Percentiles rank a stretch among this genome's conserved stretches.
These are phyloP conservation scores for Cladophialophora chaetospira DNA, from an alignment of 2,329 filamentous ascomycete species.

Conservation along the genomic window DNA sequence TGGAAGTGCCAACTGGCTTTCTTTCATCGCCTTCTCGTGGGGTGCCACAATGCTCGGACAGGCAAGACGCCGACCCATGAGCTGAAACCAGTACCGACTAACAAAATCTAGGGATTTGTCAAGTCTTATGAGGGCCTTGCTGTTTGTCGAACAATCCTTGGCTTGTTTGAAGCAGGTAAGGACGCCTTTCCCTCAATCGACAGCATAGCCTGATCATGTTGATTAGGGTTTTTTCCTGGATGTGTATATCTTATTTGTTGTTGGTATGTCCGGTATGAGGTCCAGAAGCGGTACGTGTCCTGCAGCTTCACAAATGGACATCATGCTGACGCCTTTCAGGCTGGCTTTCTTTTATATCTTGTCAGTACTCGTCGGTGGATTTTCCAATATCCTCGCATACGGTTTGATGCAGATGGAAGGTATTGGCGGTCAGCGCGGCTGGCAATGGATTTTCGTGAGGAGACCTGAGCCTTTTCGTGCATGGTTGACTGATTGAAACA, in stretches of 20 bases:
- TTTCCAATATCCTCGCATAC: slow-evolving; percentile 28
- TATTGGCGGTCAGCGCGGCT: slow-evolving; percentile 32
- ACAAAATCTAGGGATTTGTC: slow-evolving; percentile 59
- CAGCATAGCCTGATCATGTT: neutral
- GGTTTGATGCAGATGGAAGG: slow-evolving; percentile 30
- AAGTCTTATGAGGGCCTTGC: slow-evolving; percentile 70
- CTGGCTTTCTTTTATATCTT: slow-evolving; percentile 26
- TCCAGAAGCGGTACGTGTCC: slow-evolving; percentile 24
- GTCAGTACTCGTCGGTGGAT: slow-evolving; percentile 22
- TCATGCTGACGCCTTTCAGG: neutral
- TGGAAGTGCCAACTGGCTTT: slow-evolving; percentile 63
- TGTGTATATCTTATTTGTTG: slow-evolving; percentile 27
- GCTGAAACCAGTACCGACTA: neutral
- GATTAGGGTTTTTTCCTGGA: slow-evolving; percentile 19
- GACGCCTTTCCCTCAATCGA: too few species aligned
- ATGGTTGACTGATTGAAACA: neutral
- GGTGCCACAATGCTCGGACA: slow-evolving; percentile 40
- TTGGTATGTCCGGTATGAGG: slow-evolving; percentile 29
- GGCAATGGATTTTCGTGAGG: slow-evolving; percentile 35
- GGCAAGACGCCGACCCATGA: neutral
- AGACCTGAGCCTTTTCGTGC: neutral
- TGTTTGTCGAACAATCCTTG: slow-evolving; percentile 64
- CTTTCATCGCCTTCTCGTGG: slow-evolving; percentile 52
- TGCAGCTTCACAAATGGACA: neutral
- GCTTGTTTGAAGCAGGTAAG: slow-evolving; percentile 56